Conservation (phyloP, 345 rosid genomes). For the Citrus sp. region DNA sequence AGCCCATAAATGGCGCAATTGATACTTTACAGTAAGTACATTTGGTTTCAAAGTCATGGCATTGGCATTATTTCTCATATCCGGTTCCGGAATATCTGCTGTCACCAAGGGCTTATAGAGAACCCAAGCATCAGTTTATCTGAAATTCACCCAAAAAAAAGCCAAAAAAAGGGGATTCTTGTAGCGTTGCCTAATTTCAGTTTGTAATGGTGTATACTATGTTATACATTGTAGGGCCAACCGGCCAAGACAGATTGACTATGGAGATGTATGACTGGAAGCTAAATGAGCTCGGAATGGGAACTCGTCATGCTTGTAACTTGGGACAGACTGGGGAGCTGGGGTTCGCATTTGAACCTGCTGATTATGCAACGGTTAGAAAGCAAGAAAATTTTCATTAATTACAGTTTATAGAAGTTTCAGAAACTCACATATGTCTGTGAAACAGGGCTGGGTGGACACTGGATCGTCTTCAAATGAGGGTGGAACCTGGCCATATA, state of each 20-base stretch:
- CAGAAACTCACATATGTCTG: slow-evolving; percentile 49
- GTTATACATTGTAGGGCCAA: background rate
- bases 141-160: background rate
- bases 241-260: background rate
- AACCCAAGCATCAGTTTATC: background rate
- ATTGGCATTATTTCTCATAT: background rate
- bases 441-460: slow-evolving; percentile 58
- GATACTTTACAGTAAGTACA: background rate
- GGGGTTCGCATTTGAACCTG: slow-evolving; percentile 58
- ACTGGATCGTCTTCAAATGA: slow-evolving; percentile 72
- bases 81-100: too few species aligned
- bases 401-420: background rate
- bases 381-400: background rate
- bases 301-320: slow-evolving; percentile 38
- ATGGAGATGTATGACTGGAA: background rate
- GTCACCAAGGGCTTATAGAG: background rate
- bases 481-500: slow-evolving; percentile 84
- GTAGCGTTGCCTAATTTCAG: background rate
- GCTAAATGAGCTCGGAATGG: background rate
- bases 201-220: background rate
- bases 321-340: slow-evolving; percentile 43
- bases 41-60: background rate
- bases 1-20: background rate
- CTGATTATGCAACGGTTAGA: slow-evolving; percentile 11
- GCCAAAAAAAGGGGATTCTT: too few species aligned